These are phyloP conservation scores for Neurospora sp. DNA, from an alignment of 495 filamentous ascomycete genomes.

Conservation along the genomic window DNA sequence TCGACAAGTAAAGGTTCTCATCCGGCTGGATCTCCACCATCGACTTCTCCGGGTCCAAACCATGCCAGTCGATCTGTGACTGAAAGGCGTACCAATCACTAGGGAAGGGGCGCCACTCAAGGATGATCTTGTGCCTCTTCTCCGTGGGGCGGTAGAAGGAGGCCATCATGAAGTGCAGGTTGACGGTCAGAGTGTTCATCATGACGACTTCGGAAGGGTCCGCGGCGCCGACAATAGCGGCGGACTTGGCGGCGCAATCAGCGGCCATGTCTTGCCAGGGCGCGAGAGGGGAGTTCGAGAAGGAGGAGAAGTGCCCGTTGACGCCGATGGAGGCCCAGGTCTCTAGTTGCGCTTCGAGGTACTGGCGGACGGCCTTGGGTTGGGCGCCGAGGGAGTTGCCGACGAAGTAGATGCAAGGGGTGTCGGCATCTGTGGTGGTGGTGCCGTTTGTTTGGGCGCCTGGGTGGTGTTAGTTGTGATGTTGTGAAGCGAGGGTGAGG, in stretches of 20 bases:
- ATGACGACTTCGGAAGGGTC: constrained; percentile 63
- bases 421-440: constrained; percentile 12
- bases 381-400: constrained; percentile 90
- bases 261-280: constrained; percentile 68
- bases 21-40: constrained; percentile 65
- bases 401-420: constrained; percentile 69
- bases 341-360: constrained; percentile 63
- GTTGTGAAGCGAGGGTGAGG: too few species aligned
- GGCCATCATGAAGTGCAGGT: constrained; percentile 80
- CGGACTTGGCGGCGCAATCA: constrained; percentile 57
- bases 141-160: constrained; percentile 74
- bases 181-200: constrained; percentile 85
- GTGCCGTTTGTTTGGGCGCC: background rate
- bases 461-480: background rate
- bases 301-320: constrained; percentile 71
- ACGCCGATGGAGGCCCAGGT: constrained; percentile 87
- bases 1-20: constrained; percentile 45
- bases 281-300: constrained; percentile 57
- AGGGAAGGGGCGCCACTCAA: constrained; percentile 87
- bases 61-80: constrained; percentile 70
- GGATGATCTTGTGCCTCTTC: constrained; percentile 67
- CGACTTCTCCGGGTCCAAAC: constrained; percentile 49
- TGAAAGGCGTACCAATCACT: constrained; percentile 87
- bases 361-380: constrained; percentile 53
- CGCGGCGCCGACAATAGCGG: constrained; percentile 69